Percentiles rank a stretch among this genome's conserved stretches.
Evolutionary conservation across 2,329 filamentous ascomycete genomes (phyloP).

Genomic region (Sclerotinia borealis): DNA sequence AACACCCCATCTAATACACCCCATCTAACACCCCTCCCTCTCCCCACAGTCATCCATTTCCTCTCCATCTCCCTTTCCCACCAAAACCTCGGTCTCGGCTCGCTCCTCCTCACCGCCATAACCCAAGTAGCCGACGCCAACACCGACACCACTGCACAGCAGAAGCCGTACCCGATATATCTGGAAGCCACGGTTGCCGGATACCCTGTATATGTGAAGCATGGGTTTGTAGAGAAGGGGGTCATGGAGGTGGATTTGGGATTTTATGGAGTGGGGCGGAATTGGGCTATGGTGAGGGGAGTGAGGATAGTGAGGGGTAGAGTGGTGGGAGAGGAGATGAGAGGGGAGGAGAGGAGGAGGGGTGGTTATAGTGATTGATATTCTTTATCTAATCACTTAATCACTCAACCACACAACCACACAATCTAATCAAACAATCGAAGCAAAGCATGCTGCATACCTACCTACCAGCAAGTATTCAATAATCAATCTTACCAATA

Average conservation of each 20-base stretch:
- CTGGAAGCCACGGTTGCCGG: constrained; percentile 37
- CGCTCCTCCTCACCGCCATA: constrained; percentile 29
- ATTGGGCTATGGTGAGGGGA: constrained; percentile 28
- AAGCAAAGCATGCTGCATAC: too few relatives aligned
- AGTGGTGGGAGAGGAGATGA: neutral
- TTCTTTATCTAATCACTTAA: neutral
- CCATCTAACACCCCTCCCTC: neutral
- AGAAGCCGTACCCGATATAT: constrained; percentile 30
- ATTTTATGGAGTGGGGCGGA: constrained; percentile 22
- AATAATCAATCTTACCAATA: too few relatives aligned
- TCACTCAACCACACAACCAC: too few relatives aligned
- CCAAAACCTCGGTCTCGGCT: constrained; percentile 34
- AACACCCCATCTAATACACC: neutral
- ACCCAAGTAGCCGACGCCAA: constrained; percentile 35
- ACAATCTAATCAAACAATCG: too few relatives aligned
- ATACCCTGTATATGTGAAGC: constrained; percentile 35
- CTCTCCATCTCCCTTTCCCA: constrained; percentile 34
- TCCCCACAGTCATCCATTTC: constrained; percentile 33
- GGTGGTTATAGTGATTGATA: neutral
- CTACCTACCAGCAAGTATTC: too few relatives aligned
- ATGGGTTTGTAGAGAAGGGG: constrained; percentile 36
- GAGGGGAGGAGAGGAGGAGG: neutral
- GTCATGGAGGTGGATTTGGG: constrained; percentile 29
- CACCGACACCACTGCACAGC: constrained; percentile 28
- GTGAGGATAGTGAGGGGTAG: constrained; percentile 6